These are phyloP conservation scores for Colletotrichum siamense DNA, from an alignment of 2,329 filamentous ascomycete genomes.

Conservation along the genomic window DNA sequence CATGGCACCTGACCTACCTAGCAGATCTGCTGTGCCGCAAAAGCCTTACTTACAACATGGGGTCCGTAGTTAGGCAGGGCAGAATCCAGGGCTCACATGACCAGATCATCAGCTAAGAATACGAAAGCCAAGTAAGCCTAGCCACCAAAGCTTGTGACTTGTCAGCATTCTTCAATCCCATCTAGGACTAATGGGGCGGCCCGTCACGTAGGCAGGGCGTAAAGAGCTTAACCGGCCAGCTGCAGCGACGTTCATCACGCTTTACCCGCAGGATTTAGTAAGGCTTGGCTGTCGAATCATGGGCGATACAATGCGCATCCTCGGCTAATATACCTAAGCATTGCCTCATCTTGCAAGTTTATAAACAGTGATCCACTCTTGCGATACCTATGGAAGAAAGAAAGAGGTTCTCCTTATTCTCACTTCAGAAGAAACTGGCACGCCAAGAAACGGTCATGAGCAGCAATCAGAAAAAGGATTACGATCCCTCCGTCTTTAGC, in stretches of 20 bases:
- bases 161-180: neutral
- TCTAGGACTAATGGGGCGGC: neutral
- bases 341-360: neutral
- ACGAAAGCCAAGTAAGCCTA: neutral
- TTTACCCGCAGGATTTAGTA: neutral
- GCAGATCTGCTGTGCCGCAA: neutral
- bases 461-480: neutral
- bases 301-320: accelerated
- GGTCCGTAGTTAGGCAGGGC: neutral
- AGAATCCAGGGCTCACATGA: neutral
- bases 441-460: neutral
- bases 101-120: neutral
- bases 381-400: neutral
- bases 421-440: neutral
- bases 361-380: neutral
- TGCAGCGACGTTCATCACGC: neutral
- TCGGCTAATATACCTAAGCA: neutral
- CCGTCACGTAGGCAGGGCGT: neutral
- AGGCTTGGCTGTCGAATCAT: neutral
- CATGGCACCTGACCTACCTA: neutral
- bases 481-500: conserved; percentile 1
- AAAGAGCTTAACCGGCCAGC: neutral
- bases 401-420: neutral
- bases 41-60: neutral
- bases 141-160: neutral